These are phyloP conservation scores for Withania somnifera DNA, from an alignment of 305 asterid genomes.

Conservation along the genomic window DNA sequence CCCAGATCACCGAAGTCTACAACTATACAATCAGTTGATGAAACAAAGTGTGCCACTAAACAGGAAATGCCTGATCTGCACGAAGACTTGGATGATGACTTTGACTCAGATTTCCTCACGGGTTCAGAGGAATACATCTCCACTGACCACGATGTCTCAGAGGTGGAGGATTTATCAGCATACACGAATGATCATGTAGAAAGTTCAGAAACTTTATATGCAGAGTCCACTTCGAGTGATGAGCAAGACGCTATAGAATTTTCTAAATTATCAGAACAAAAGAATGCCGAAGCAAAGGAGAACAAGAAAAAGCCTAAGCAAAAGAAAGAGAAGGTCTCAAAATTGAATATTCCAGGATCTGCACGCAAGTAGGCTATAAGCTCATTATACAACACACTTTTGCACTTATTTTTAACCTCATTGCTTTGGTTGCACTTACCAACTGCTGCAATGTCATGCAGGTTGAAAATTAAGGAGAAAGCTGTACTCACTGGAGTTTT, in stretches of 20 bases:
- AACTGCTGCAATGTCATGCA: slow-evolving; percentile 15
- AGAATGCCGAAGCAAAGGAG: slow-evolving; percentile 17
- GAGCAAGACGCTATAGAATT: background rate
- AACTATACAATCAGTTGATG: slow-evolving; percentile 9
- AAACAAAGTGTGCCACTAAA: slow-evolving; percentile 1
- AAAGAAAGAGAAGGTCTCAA: slow-evolving; percentile 32
- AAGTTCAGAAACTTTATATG: background rate
- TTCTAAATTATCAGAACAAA: slow-evolving; percentile 15
- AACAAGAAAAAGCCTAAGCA: slow-evolving; percentile 29
- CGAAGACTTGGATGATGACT: slow-evolving; percentile 4
- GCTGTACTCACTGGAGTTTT: slow-evolving; percentile 52
- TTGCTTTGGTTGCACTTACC: background rate
- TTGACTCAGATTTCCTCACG: slow-evolving; percentile 3
- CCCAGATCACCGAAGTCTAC: slow-evolving; percentile 14
- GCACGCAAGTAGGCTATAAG: slow-evolving; percentile 47
- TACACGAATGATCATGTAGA: background rate
- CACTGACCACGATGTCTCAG: slow-evolving; percentile 15
- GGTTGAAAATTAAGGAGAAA: slow-evolving; percentile 64
- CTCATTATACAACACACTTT: background rate
- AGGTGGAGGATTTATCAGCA: slow-evolving; percentile 5
- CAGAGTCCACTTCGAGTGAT: background rate
- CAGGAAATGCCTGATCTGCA: background rate
- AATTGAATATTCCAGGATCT: slow-evolving; percentile 57
- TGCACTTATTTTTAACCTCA: background rate
- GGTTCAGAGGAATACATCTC: slow-evolving; percentile 15